Base-by-base conservation (phyloP, 495 filamentous ascomycete genomes). In the Pseudoneurospora amorphoporcata region DNA sequence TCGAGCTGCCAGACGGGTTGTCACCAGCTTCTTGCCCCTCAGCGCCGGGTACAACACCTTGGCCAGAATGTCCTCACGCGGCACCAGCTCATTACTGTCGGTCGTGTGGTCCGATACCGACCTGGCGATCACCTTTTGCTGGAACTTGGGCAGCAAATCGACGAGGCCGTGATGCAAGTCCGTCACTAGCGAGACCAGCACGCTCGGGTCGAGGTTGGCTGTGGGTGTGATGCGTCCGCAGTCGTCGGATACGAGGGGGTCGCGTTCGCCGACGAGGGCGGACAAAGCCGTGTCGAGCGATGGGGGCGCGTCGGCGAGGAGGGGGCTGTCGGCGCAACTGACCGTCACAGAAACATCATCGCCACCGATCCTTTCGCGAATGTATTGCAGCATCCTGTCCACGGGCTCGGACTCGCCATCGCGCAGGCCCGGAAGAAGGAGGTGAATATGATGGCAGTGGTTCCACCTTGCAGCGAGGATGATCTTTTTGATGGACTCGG, bases 171-270 rank as follows among this genome's bases (percentile, higher is more conserved):
- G 82, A 29, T 83, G 82, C 10, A 85, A 74, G 70, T 85, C 83
- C 0, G 82, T 80, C 23, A 81, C 76, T 0, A 85, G 75, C 4
- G 83, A 77, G 0, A 83, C 73, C 6, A 85, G 77, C 40, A 79
- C 82, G 37, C 81, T 82, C 3, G 80, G 80, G 72, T 85, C 83
- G 38, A 84, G 79, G 73, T 85, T 83, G 16, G 81, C 70, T 0
- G 76, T 75, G 5, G 76, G 70, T 0, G 82, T 82, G 68, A 83
- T 41, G 14, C 71, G 75, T 32, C 72, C 74, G 72, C 73, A 82
- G 41, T 77, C 75, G 19, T 78, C 77, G 19, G 69, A 69, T 4
- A 80, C 74, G 1, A 77, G 71, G 0, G 69, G 69, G 43, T 76
- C 74, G 5, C 76, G 75, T 23, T 75, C 75, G 14, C 70, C 72